phyloP scores from a whole-genome alignment of 352 stramenopile genomes.

The Thalassiosira livingstoniorum region DNA sequence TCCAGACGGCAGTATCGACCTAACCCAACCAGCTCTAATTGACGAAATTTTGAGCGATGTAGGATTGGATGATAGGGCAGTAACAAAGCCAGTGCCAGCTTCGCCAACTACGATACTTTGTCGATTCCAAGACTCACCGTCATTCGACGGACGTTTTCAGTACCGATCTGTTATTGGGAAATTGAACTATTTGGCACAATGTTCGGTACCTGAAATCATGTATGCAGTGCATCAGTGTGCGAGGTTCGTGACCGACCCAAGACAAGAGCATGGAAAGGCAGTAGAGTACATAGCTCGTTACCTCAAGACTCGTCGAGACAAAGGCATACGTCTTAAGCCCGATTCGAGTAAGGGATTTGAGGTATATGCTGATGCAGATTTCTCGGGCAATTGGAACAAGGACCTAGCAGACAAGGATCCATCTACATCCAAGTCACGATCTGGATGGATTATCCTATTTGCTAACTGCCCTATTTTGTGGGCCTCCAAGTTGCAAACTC shows the following conservation, averaged over 20 bases:
- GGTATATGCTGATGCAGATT: conserved; percentile 54
- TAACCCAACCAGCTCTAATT: conserved; percentile 7
- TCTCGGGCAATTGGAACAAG: conserved; percentile 48
- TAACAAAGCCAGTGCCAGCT: conserved; percentile 6
- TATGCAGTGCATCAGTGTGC: conserved; percentile 58
- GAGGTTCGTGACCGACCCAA: conserved; percentile 44
- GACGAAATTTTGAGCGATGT: conserved; percentile 8
- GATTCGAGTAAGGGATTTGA: conserved; percentile 40
- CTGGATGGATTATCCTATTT: conserved; percentile 46
- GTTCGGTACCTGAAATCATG: conserved; percentile 59
- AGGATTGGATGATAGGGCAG: not conserved
- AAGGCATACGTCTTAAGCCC: conserved; percentile 42
- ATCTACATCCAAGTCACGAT: conserved; percentile 16
- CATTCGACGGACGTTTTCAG: conserved; percentile 27
- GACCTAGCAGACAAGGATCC: not conserved
- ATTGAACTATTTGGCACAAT: conserved; percentile 70
- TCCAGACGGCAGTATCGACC: not conserved
- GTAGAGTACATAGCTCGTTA: conserved; percentile 59
- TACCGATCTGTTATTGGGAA: conserved; percentile 55
- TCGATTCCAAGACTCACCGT: not conserved
- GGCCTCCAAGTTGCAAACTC: conserved; percentile 26
- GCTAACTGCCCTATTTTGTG: conserved; percentile 36
- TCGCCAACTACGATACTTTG: not conserved
- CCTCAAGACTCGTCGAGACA: conserved; percentile 43
- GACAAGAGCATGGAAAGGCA: conserved; percentile 42